Base-by-base conservation (phyloP, 495 filamentous ascomycete species). In the Viridothelium virens region DNA sequence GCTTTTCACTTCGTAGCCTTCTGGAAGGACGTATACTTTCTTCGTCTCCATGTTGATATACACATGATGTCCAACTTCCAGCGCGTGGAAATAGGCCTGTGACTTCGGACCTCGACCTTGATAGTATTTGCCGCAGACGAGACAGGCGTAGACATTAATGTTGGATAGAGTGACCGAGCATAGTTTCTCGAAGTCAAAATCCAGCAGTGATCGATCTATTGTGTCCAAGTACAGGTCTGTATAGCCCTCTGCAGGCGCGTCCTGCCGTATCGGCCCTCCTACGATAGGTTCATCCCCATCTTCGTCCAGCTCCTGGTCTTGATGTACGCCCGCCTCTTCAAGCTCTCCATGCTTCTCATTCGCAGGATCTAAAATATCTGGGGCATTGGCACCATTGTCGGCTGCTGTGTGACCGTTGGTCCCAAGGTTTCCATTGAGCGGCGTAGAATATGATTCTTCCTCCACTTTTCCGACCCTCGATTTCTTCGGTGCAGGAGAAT, bases 121-220 rank as follows among this genome's bases (percentile, higher is more conserved):
- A 75, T 89, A 99, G 79, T 97, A 99, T 80, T 94, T 96, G 38
- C 94, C 95, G 74, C 94, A 99, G 0, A 97, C 91, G 33, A 99
- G 83, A 72, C 94, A 99, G 2, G 95, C 94, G 75, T 99, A 99
- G 62, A 99, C 92, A 70, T 99, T 97, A 79, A 97, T 97, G 73
- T 97, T 97, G 31, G 92, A 96, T 10, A 99, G 80, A 34, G 90
- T 93, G 69, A 97, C 81, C 2, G 95, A 97, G 80, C 94, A 99
- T 25, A 96, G 85, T 81, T 97, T 97, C 73, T 97, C 93, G 75
- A 99, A 99, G 75, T 99, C 94, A 72, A 96, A 96, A 76, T 96
- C 92, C 18, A 96, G 86, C 16, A 96, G 78, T 38, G 77, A 78
- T 47, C 94, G 91, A 77, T 97, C 87, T 77, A 99, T 93, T 2